Evolutionary conservation across 2,329 filamentous ascomycete species (phyloP).

Genomic region (Chaetoscypha palmicola): DNA sequence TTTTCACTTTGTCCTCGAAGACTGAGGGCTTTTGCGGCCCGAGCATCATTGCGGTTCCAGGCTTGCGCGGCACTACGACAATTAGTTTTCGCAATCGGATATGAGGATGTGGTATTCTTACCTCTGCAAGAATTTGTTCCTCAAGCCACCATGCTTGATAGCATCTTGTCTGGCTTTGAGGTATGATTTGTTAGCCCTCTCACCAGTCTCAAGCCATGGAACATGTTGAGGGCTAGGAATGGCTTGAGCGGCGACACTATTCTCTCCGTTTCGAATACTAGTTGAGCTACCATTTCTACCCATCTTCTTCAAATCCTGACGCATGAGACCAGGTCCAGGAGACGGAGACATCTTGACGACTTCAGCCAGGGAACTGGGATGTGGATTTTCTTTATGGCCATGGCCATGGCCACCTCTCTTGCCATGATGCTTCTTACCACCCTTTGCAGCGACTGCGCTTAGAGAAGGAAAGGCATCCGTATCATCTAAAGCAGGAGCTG

Average conservation of each 20-base stretch:
- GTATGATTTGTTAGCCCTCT: slow-evolving; percentile 85
- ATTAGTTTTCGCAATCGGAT: slow-evolving; percentile 8
- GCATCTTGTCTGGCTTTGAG: slow-evolving; percentile 92
- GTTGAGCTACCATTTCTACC: slow-evolving; percentile 58
- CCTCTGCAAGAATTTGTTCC: slow-evolving; percentile 97
- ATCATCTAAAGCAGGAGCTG: slow-evolving; percentile 78
- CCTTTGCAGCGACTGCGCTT: slow-evolving; percentile 66
- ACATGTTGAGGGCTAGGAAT: slow-evolving; percentile 88
- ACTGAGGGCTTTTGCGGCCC: slow-evolving; percentile 90
- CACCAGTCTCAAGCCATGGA: slow-evolving; percentile 92
- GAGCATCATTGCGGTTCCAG: slow-evolving; percentile 96
- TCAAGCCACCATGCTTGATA: slow-evolving; percentile 91
- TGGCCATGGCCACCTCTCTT: slow-evolving; percentile 80
- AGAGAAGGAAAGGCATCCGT: slow-evolving; percentile 92
- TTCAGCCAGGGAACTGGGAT: slow-evolving; percentile 78
- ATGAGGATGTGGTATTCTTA: slow-evolving; percentile 35
- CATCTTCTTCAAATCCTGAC: slow-evolving; percentile 53
- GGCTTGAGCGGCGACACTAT: slow-evolving; percentile 71
- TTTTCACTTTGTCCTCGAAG: slow-evolving; percentile 95
- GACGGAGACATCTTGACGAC: slow-evolving; percentile 93
- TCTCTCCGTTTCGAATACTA: slow-evolving; percentile 62
- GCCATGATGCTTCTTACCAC: slow-evolving; percentile 85
- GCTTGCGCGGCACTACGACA: slow-evolving; percentile 77
- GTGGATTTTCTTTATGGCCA: slow-evolving; percentile 56
- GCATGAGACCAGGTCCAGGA: slow-evolving; percentile 56